Base-by-base conservation (phyloP, 768 basidiomycete species). In the Trametes meyenii region DNA sequence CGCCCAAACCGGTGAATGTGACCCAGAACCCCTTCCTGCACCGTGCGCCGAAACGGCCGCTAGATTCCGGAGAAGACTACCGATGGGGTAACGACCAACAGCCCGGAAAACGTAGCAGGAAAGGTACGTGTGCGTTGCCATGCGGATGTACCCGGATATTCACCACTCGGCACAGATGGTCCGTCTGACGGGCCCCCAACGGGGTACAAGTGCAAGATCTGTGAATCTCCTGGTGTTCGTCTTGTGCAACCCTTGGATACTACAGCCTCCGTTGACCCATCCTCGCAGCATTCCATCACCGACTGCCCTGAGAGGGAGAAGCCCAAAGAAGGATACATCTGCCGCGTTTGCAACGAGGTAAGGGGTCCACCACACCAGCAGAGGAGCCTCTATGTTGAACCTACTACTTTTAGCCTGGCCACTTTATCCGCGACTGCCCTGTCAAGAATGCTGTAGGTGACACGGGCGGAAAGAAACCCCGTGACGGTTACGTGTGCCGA, bases 351-450 rank as follows among this genome's bases (percentile, higher is more conserved):
- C 68, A 83, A 85, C 65, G 83, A 79, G 43, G 90, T 90, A 60
- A 61, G 79, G 70, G 16, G 35, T 19, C 33, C 16, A 24, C 33
- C n/a, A 52, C 26, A 63, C 21, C 23, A 52, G 14, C 17, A 16
- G 26, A 17, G 21, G 0, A n/a, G 17, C 33, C 38, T 3, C 23
- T n/a, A 29, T 16, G 11, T 51, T 44, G 44, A 26, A 55, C 6
- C 36, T 64, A 64, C 38, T 67, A 26, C 19, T 39, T 44, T 17
- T 66, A 92, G 84, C 80, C 88, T 40, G 94, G 89, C 33, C 95
- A 97, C 72, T 86, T 90, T 68, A 84, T 96, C 56, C 88, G 91
- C 39, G 93, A 96, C 71, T 96, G 94, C 74, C 94, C 96, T 1
- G 87, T 88, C 11, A 84, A 83, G 71, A 81, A 90, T 66, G 86